Base-by-base conservation (phyloP, 192 early-diverging fungal genomes). In the Mortierella claussenii region DNA sequence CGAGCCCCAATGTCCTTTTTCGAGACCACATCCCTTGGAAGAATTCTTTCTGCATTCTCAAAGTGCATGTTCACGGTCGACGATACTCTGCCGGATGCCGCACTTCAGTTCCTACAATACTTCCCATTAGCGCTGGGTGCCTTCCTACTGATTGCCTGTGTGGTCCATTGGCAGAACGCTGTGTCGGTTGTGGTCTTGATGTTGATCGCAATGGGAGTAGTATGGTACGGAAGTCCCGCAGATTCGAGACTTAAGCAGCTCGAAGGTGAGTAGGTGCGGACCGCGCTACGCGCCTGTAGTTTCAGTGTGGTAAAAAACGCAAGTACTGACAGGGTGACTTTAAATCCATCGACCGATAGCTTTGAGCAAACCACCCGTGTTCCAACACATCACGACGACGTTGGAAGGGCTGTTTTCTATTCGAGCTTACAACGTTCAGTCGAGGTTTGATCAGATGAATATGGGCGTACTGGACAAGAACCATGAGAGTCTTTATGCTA, bases 11-110 rank as follows among this genome's bases (percentile, higher is more conserved):
- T 83, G 80, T 61, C 60, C 18, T 87, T 80, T 59, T 87, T 87
- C 61, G 68, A 70, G 43, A 62, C 59, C 6, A 70, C 58, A 1
- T 62, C 68, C 11, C 34, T 70, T 28, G 93, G 93, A 28, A 87
- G 93, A 30, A 92, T 96, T 47, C 82, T 95, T 40, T 96, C 93
- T 69, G 81, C 95, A 15, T 95, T 93, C 68, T 86, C 91, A 26
- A 89, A 91, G 40, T 91, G 95, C 76, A 90, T 96, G 78, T 88
- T 88, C 56, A 85, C 89, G 3, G 70, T 96, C 20, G 94, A 95
- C 54, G 83, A 86, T 10, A 42, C 37, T 1, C 65, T 88, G 1
- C 84, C 86, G 33, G 82, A 70, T 61, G 51, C 85, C 15, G 68
- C 66, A 23, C 50, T 89, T 18, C 52, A 65, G 28, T 81, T 66